Percentiles rank a stretch among this genome's conserved stretches.
phyloP scores from a whole-genome alignment of 257 asterid species.

The Nicotiana benthamiana region DNA sequence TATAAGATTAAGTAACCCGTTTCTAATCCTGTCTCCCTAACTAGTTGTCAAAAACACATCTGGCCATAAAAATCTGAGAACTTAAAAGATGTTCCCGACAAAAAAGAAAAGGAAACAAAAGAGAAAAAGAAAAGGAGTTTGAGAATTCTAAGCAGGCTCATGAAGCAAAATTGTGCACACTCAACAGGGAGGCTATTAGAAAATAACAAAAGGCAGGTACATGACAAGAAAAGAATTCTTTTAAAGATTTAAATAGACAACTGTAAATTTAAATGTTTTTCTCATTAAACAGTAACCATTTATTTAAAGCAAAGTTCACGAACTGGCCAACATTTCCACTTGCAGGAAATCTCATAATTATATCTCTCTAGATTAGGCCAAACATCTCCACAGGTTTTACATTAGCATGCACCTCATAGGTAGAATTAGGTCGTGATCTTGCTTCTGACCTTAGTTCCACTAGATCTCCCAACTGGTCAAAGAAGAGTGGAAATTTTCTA shows the following conservation, averaged over 20 bases:
- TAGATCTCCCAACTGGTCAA: neutral
- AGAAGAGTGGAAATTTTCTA: neutral
- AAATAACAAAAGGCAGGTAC: too few relatives aligned
- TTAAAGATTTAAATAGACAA: neutral
- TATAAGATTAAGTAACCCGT: too few relatives aligned
- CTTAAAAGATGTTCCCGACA: too few relatives aligned
- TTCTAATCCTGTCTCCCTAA: too few relatives aligned
- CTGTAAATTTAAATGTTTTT: neutral
- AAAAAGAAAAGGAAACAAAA: too few relatives aligned
- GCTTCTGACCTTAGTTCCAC: neutral
- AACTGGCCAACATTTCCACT: neutral
- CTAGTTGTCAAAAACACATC: too few relatives aligned
- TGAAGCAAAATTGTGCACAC: too few relatives aligned
- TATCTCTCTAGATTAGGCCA: neutral
- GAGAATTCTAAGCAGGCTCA: too few relatives aligned
- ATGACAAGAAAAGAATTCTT: too few relatives aligned
- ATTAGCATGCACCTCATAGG: neutral
- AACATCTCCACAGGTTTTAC: neutral
- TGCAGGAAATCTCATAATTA: neutral
- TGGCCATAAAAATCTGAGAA: too few relatives aligned
- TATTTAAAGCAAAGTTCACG: neutral
- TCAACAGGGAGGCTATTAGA: too few relatives aligned
- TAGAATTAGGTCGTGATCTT: neutral
- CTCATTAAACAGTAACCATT: neutral
- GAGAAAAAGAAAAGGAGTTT: too few relatives aligned